phyloP scores from a whole-genome alignment of 306 rosid genomes.

The Purshia tridentata region DNA sequence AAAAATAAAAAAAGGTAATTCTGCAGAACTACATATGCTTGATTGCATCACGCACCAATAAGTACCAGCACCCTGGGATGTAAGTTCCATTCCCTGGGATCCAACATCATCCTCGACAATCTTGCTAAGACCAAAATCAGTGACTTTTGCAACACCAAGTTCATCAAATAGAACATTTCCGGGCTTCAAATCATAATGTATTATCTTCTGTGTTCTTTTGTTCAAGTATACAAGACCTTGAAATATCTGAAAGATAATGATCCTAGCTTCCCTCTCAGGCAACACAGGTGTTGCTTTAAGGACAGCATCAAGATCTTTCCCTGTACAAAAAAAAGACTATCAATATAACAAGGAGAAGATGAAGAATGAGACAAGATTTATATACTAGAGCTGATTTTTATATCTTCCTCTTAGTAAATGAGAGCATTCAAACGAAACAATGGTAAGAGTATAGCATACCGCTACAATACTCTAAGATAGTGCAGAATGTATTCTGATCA shows the following conservation, averaged over 20 bases:
- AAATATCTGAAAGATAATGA: slow-evolving; percentile 85
- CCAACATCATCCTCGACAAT: slow-evolving; percentile 97
- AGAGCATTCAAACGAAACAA: slow-evolving; percentile 25
- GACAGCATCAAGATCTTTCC: slow-evolving; percentile 97
- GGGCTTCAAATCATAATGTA: slow-evolving; percentile 97
- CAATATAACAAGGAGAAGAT: slow-evolving; percentile 1
- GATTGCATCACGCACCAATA: slow-evolving; percentile 72
- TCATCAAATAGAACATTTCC: slow-evolving; percentile 97
- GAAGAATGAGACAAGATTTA: slow-evolving; percentile 3
- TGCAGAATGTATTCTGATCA: slow-evolving; percentile 96
- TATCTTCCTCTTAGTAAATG: not conserved
- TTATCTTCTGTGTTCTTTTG: slow-evolving; percentile 86
- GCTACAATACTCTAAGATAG: slow-evolving; percentile 89
- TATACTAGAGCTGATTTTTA: not conserved
- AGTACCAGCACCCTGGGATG: slow-evolving; percentile 99
- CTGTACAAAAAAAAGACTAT: slow-evolving; percentile 36
- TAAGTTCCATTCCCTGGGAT: slow-evolving; percentile 99
- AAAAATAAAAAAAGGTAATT: not conserved
- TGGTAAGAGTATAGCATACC: slow-evolving; percentile 44
- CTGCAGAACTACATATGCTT: slow-evolving; percentile 3
- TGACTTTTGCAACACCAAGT: slow-evolving; percentile 93
- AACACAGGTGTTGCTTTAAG: slow-evolving; percentile 88
- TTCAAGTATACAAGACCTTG: slow-evolving; percentile 93
- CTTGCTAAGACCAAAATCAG: slow-evolving; percentile 99
- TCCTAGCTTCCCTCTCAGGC: slow-evolving; percentile 95